phyloP scores from a whole-genome alignment of 2,329 filamentous ascomycete species.

The Aspergillus fijiensis region DNA sequence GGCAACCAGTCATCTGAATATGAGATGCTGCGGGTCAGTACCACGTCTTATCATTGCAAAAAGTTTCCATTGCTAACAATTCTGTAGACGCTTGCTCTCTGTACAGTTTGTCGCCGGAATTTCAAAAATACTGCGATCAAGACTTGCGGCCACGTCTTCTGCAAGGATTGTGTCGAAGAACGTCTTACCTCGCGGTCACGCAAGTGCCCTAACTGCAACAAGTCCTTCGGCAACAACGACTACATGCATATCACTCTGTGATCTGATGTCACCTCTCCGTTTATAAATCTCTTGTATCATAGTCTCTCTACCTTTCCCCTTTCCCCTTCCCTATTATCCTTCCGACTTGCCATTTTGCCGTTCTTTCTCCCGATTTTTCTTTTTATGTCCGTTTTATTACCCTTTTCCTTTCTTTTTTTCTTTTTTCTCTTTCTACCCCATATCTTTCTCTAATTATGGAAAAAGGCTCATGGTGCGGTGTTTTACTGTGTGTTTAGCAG shows the following conservation, averaged over 20 bases:
- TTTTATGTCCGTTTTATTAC: slow-evolving; percentile 16
- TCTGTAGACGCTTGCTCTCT: slow-evolving; percentile 70
- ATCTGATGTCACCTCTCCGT: slow-evolving; percentile 16
- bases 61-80: slow-evolving; percentile 16
- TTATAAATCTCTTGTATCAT: slow-evolving; percentile 33
- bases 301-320: slow-evolving; percentile 25
- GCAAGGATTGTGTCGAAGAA: slow-evolving; percentile 84
- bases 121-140: slow-evolving; percentile 94
- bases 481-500: slow-evolving; percentile 34
- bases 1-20: slow-evolving; percentile 80
- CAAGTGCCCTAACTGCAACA: slow-evolving; percentile 93
- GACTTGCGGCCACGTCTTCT: slow-evolving; percentile 93
- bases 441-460: slow-evolving; percentile 21
- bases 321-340: slow-evolving; percentile 14
- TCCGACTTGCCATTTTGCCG: slow-evolving; percentile 1
- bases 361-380: neutral
- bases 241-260: slow-evolving; percentile 65
- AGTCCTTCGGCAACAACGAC: slow-evolving; percentile 87
- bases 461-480: slow-evolving; percentile 38
- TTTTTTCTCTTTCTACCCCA: slow-evolving; percentile 8
- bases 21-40: slow-evolving; percentile 79
- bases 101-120: slow-evolving; percentile 86
- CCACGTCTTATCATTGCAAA: neutral
- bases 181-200: slow-evolving; percentile 84
- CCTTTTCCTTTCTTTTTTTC: slow-evolving; percentile 10